Evolutionary conservation across 2,329 filamentous ascomycete genomes (phyloP), one percentile per base, ranked within the genome.

Genomic region (Neonectria faginata): DNA sequence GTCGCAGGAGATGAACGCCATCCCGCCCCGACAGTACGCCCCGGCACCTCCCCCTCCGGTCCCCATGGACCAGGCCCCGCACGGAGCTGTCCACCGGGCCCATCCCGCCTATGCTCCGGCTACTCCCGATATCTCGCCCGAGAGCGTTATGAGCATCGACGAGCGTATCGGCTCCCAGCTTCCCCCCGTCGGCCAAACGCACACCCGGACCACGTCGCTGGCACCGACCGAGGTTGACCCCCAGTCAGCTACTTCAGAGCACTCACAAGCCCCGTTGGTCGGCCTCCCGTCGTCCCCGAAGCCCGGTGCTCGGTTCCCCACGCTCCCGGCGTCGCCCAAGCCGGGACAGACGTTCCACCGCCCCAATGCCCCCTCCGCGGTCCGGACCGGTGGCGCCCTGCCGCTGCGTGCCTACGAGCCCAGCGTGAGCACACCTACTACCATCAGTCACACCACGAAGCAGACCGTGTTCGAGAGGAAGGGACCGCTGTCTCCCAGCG

Each of bases 401-500:
- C 88, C 88, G 0, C 79, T 90, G 57, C 86, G 88, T 65, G 87
- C 88, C 7, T 90, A 89, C 68, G 87, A 90, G 73, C 83, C 86
- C n/a, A 74, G 84, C 1, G 66, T 87, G 51, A 77, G 77, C 55
- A 88, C 86, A 29, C 86, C 87, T 2, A 81, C 79, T 5, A 81
- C 82, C 6, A 77, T 79, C 36, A 67, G 75, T 7, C 80, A 82
- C 57, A 84, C 81, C 4, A 88, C 87, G 29, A 90, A 89, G 79
- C 88, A 90, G 75, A 91, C 89, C 0, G 86, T 89, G 1, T 87
- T 91, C 66, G 88, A 90, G 72, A 82, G 88, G 33, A 81, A 79
- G 22, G 80, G 78, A 0, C 85, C 86, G 1, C 73, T 87, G 60
- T 87, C 87, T 3, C 88, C 89, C 3, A 79, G 79, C 0, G 87